Conservation (phyloP, 2,329 filamentous ascomycete species). For the Leptoxyphium fumago region DNA sequence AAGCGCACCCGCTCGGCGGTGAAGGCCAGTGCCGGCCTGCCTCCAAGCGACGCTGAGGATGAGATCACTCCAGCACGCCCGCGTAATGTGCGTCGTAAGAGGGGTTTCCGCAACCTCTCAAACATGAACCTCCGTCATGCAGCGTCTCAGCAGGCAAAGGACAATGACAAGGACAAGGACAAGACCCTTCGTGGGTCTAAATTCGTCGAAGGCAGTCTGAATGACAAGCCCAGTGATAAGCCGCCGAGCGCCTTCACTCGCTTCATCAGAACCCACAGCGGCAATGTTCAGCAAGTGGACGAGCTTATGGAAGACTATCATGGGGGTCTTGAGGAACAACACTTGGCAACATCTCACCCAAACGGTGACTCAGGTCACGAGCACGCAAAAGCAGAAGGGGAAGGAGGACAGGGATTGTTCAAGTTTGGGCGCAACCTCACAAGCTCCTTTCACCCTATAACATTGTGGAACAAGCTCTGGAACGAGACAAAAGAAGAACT, state of each 20-base stretch:
- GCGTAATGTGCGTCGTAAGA: slow-evolving; percentile 19
- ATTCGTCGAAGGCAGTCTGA: slow-evolving; percentile 72
- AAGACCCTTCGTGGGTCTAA: slow-evolving; percentile 41
- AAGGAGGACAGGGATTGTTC: slow-evolving; percentile 29
- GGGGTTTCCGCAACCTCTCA: slow-evolving; percentile 19
- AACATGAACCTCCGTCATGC: slow-evolving; percentile 20
- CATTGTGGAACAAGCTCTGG: slow-evolving; percentile 33
- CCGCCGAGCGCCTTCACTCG: slow-evolving; percentile 56
- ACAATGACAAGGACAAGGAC: slow-evolving; percentile 4
- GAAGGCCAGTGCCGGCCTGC: not conserved
- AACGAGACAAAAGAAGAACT: slow-evolving; percentile 30
- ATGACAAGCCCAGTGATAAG: slow-evolving; percentile 56
- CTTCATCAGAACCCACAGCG: slow-evolving; percentile 16
- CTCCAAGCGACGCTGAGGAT: slow-evolving; percentile 9
- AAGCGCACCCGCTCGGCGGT: slow-evolving; percentile 4
- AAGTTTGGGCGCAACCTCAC: slow-evolving; percentile 41
- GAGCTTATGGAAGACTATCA: slow-evolving; percentile 26
- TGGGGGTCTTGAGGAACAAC: slow-evolving; percentile 2
- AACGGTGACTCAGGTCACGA: not conserved
- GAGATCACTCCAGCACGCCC: slow-evolving; percentile 11
- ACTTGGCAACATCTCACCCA: not conserved
- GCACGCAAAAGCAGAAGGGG: not conserved
- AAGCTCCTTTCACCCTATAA: slow-evolving; percentile 39
- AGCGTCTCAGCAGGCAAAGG: slow-evolving; percentile 10
- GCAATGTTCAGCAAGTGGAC: slow-evolving; percentile 19